Conservation (phyloP, 2,329 filamentous ascomycete species). For the Atkinsonella hypoxylon region DNA sequence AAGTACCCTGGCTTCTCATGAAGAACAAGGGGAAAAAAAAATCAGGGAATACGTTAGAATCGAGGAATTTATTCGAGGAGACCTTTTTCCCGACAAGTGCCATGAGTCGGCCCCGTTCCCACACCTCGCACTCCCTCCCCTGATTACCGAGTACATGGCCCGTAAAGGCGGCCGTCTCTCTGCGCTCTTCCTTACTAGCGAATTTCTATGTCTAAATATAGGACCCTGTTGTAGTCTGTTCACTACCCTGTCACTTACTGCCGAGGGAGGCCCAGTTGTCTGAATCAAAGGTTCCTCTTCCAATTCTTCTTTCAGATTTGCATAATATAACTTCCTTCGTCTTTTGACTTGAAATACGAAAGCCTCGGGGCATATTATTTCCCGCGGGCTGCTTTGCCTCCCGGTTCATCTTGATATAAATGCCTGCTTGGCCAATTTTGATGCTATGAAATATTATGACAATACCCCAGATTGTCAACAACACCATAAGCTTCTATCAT, state of each 20-base stretch:
- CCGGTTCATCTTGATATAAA: neutral
- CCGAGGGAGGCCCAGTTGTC: neutral
- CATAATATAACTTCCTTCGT: neutral
- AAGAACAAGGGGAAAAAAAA: too few species aligned
- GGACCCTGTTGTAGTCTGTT: neutral
- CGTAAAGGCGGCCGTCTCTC: neutral
- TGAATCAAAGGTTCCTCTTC: slow-evolving; percentile 1
- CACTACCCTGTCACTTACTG: slow-evolving; percentile 1
- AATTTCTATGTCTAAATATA: slow-evolving; percentile 2
- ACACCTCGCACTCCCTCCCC: too few species aligned
- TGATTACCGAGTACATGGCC: too few species aligned
- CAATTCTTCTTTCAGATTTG: neutral
- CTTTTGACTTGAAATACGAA: neutral
- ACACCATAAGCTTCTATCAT: neutral
- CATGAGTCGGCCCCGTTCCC: neutral
- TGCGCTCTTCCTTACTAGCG: slow-evolving; percentile 4
- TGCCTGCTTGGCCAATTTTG: neutral
- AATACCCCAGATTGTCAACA: neutral
- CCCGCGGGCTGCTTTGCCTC: neutral
- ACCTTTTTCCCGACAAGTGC: neutral
- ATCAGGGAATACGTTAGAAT: too few species aligned
- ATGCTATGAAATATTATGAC: neutral
- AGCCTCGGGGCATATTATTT: neutral
- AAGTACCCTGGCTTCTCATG: neutral
- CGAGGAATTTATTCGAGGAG: neutral